Base-by-base conservation (phyloP, 495 filamentous ascomycete species). In the Pyronema omphalodes region DNA sequence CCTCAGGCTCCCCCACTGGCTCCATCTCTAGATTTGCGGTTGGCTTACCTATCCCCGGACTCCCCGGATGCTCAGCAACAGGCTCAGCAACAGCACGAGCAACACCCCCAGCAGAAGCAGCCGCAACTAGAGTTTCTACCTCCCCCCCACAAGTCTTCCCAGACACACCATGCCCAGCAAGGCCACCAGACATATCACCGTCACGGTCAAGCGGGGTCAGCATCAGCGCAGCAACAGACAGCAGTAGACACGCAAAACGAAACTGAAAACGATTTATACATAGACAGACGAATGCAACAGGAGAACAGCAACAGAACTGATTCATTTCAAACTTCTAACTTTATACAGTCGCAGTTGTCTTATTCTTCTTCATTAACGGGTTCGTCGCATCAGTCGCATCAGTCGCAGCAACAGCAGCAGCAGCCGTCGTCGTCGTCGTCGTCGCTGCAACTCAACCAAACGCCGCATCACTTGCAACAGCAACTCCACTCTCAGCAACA, bases 211-310 rank as follows among this genome's bases (percentile, higher is more conserved):
- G 48, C 60, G 37, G 73, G 76, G 18, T 71, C 78, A 69, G 72
- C 71, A 17, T 71, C 78, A 69, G 72, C 71, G 14, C 23, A 29
- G 23, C 23, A 29, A 29, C 23, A 29, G 23, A 73, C 74, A 37
- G 74, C 77, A 51, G 73, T 76, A 35, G 66, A 69, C 36, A 71
- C 73, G 54, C 73, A 74, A 56, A 73, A 76, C 54, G 73, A 76
- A 68, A 59, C 39, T 55, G 50, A 43, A 47, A 52, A 53, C 37
- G 73, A 67, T 29, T 29, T 5, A 53, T 82, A 83, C 69, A 70
- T 71, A 49, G 82, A 86, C 67, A 76, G 82, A 56, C 73, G 74
- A 53, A 86, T 86, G 82, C 80, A 84, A 68, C 82, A 86, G 67
- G 81, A 79, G 18, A 82, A 86, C 65, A 76, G 76, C 37, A 84